Evolutionary conservation across 345 rosid species (phyloP).

Genomic region (Rhodamnia argentea): DNA sequence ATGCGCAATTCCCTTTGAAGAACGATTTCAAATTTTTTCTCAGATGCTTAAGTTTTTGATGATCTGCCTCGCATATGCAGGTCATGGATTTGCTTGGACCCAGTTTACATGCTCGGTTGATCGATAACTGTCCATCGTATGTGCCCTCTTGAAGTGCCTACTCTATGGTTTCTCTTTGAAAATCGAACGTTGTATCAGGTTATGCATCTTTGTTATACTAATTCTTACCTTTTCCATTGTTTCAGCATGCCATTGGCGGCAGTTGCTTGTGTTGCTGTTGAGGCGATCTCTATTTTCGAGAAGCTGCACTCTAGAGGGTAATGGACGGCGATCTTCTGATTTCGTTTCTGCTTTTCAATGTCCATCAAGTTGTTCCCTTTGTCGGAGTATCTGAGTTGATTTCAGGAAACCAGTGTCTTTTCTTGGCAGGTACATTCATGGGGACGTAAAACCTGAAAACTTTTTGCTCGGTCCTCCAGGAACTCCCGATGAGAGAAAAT

Average conservation of each 20-base stretch:
- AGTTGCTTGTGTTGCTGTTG: slow-evolving; percentile 92
- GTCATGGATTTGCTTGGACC: slow-evolving; percentile 95
- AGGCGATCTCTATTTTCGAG: slow-evolving; percentile 86
- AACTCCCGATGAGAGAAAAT: not conserved
- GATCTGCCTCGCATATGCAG: slow-evolving; percentile 12
- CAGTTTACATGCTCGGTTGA: slow-evolving; percentile 83
- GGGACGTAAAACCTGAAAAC: not conserved
- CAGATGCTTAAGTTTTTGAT: not conserved
- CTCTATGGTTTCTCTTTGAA: not conserved
- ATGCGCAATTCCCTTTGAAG: not conserved
- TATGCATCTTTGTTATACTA: not conserved
- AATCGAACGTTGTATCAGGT: not conserved
- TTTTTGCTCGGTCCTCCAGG: slow-evolving; percentile 3
- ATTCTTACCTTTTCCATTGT: not conserved
- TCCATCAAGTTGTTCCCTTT: not conserved
- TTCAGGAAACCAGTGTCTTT: not conserved
- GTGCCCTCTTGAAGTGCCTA: not conserved
- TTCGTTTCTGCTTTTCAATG: not conserved
- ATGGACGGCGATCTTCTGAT: not conserved
- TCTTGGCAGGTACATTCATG: slow-evolving; percentile 2
- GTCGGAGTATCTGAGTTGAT: not conserved
- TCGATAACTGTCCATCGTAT: slow-evolving; percentile 51
- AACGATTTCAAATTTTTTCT: not conserved
- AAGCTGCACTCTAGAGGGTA: slow-evolving; percentile 91
- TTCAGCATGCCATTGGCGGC: slow-evolving; percentile 73